Base-by-base conservation (phyloP, 495 filamentous ascomycete species). In the Penicillium egyptiacum region DNA sequence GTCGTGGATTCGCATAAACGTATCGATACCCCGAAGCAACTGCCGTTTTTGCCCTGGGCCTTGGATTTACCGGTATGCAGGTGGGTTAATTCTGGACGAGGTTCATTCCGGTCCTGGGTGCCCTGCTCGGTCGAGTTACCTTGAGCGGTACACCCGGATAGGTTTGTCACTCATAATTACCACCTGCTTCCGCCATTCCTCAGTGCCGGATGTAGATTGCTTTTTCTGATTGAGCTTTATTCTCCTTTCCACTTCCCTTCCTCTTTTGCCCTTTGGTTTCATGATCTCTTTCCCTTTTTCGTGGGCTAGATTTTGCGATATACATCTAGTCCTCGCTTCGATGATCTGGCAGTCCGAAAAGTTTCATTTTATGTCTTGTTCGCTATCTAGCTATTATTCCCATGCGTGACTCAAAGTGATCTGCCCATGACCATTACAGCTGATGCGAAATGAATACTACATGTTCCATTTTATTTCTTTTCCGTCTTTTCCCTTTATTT, bases 1-100 rank as follows among this genome's bases (percentile, higher is more conserved):
- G 77, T 58, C 77, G 79, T 59, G 74, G 73, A 47, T 76, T 80
- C 60, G 77, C 76, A 69, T 81, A 71, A 66, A 75, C 64, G 52
- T 63, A 67, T 70, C 67, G 73, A 76, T 76, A 76, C 74, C 72
- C 71, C 54, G 56, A 65, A 59, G 59, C 57, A 61, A 69, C 68
- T 59, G 57, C 62, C 59, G 57, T 55, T 62, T 56, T 55, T 45
- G 51, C 53, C 56, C 62, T 58, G 43, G 60, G 64, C 45, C 46
- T 37, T 60, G 47, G 54, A 30, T 52, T 49, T 28, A 45, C 43
- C 49, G 39, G 40, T 45, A 46, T 40, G 45, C 28, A 25, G 41
- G 56, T 58, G 56, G 22, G 23, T 17, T 42, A 35, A 35, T 42
- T 42, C 50, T 53, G 50, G 37, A 61, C 19, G 41, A 41, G 41